Percentiles rank a stretch among this genome's conserved stretches.
Evolutionary conservation across 164 flowering plant species (phyloP).

Genomic region (Stephania cephalantha): DNA sequence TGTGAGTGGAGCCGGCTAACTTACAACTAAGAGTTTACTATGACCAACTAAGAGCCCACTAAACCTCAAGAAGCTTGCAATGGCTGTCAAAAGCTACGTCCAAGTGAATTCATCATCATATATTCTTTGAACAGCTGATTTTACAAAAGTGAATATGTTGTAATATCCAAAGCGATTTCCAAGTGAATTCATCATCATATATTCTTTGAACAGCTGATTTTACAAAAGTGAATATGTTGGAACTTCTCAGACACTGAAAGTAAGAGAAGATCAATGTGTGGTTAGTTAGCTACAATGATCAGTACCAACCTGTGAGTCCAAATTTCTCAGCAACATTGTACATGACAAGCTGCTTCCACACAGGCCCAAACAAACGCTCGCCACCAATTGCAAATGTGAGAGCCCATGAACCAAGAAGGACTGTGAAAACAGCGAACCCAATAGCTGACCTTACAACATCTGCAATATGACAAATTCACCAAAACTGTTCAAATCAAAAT

Average conservation of each 20-base stretch:
- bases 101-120: neutral
- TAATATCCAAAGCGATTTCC: no score
- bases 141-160: conserved; percentile 2
- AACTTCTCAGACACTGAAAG: neutral
- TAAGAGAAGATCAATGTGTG: neutral
- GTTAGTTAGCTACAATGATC: conserved; percentile 15
- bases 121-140: neutral
- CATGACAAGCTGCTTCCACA: conserved; percentile 72
- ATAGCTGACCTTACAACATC: conserved; percentile 82
- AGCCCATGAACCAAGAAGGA: conserved; percentile 69
- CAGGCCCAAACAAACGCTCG: conserved; percentile 63
- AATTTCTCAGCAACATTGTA: conserved; percentile 69
- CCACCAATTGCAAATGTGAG: conserved; percentile 84
- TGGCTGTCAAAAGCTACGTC: no score
- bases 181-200: neutral
- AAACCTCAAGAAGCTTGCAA: no score
- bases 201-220: neutral
- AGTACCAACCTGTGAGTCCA: conserved; percentile 60
- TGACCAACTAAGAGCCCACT: no score
- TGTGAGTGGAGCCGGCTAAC: no score
- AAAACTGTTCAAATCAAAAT: neutral
- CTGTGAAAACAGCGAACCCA: conserved; percentile 49
- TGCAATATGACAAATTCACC: conserved; percentile 22
- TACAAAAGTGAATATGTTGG: conserved; percentile 1
- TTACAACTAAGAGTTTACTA: no score